Evolutionary conservation across 345 rosid species (phyloP).

Genomic region (Acer saccharum): DNA sequence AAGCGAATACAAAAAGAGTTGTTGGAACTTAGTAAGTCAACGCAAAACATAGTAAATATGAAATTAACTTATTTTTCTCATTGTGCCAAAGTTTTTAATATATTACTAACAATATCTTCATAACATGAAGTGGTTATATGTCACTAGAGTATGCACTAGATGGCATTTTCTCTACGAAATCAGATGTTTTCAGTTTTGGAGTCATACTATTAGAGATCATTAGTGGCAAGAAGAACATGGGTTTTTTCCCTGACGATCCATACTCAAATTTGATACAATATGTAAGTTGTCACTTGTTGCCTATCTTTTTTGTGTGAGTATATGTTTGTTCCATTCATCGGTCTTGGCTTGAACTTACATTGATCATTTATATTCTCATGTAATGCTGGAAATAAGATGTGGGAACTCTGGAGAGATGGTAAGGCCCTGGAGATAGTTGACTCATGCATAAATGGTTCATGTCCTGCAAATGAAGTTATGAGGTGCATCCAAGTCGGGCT

Average conservation of each 20-base stretch:
- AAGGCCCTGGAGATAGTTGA: slow-evolving; percentile 16
- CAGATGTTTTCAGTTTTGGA: slow-evolving; percentile 7
- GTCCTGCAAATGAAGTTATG: neutral
- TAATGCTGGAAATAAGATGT: slow-evolving; percentile 6
- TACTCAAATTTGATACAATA: neutral
- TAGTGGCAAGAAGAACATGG: neutral
- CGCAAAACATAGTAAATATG: no score
- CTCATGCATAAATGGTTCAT: neutral
- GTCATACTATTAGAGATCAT: slow-evolving; percentile 1
- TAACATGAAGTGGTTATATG: neutral
- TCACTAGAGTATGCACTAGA: neutral
- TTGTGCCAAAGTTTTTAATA: no score
- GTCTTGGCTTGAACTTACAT: neutral
- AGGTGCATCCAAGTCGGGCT: slow-evolving; percentile 19
- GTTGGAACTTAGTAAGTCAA: slow-evolving; percentile 22
- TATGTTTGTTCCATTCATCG: neutral
- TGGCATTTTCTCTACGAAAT: neutral
- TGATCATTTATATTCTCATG: neutral
- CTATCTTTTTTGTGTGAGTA: neutral
- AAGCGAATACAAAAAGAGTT: slow-evolving; percentile 26
- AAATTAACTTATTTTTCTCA: neutral
- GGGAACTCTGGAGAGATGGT: slow-evolving; percentile 23
- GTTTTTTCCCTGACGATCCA: neutral
- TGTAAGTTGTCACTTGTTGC: neutral
- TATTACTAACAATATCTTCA: no score